phyloP scores from a whole-genome alignment of 1,139 yeast species.

The Geotrichum carabidarum region DNA sequence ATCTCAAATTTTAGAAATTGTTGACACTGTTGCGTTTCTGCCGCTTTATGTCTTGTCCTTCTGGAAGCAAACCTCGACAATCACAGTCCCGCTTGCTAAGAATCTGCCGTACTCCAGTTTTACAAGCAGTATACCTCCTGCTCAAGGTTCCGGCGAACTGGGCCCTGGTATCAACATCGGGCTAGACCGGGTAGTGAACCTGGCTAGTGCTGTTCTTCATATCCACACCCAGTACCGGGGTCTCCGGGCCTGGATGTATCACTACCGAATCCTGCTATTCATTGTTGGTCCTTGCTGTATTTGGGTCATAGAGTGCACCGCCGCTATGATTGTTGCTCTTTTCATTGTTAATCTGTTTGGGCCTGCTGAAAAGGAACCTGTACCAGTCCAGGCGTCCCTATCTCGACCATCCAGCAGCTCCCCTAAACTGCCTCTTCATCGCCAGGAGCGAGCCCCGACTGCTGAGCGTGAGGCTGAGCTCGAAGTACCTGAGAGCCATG shows the following conservation, averaged over 20 bases:
- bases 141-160: neutral
- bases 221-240: constrained; percentile 4
- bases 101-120: constrained; percentile 9
- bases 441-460: too few species aligned
- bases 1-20: constrained; percentile 27
- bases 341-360: constrained; percentile 1
- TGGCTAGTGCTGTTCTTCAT: neutral
- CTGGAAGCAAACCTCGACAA: constrained; percentile 21
- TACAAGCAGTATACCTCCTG: neutral
- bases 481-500: neutral
- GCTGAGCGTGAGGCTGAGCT: too few species aligned
- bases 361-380: neutral
- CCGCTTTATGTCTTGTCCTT: constrained; percentile 34
- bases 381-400: neutral
- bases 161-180: neutral
- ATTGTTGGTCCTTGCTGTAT: constrained; percentile 1
- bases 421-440: neutral
- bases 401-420: neutral
- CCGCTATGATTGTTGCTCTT: neutral
- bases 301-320: neutral
- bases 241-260: constrained; percentile 9
- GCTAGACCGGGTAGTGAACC: constrained; percentile 5
- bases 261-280: constrained; percentile 2
- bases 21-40: constrained; percentile 31
- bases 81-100: constrained; percentile 8